Evolutionary conservation across 1,139 yeast species (phyloP), one percentile per base, ranked within the genome.

Genomic region (Protomyces gravidus): DNA sequence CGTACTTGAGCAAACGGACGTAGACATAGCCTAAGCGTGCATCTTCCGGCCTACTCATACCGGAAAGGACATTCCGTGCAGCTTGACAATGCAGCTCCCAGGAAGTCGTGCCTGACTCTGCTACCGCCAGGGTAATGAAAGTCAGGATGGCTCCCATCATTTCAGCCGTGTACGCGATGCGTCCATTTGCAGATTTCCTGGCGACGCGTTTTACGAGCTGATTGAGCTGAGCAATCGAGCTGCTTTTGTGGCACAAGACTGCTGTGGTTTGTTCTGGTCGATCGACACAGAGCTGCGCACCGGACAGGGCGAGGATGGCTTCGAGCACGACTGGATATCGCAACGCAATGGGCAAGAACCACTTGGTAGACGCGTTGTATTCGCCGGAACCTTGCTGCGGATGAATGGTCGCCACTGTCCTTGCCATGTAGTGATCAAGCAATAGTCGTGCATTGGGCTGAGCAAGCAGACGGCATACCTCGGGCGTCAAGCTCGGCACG

Each of bases 51-150:
- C 19, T n/a, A 6, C 2, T 4, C 23, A 36, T 5, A 9, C 11
- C 21, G 36, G 33, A 21, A 19, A 53, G 27, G 15, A n/a, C 36
- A 11, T 33, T 25, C 19, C 36, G 27, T n/a, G 58, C 58, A 25
- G 58, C 58, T 13, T 32, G 50, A 33, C 58, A 53, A 17, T 53
- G 58, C 32, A 53, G 23, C 46, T 53, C 45, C 58, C 58, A 53
- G 3, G 51, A 32, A 9, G 30, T 36, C 15, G 47, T 53, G 7
- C 58, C 58, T 5, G 58, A 45, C 28, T 53, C 58, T 11, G 51
- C 17, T 21, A 53, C 58, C 13, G 51, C 36, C 9, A 53, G 51
- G 13, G 58, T 28, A 23, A 53, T 53, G 21, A 45, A 50, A 6
- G 45, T 36, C 30, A 53, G 15, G 33, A 53, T 50, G n/a, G 51